A percentile compares a stretch with the other conserved stretches of the same genome.
Conservation (phyloP, 2,329 filamentous ascomycete genomes). For the Tolypocladium ovalisporum region DNA sequence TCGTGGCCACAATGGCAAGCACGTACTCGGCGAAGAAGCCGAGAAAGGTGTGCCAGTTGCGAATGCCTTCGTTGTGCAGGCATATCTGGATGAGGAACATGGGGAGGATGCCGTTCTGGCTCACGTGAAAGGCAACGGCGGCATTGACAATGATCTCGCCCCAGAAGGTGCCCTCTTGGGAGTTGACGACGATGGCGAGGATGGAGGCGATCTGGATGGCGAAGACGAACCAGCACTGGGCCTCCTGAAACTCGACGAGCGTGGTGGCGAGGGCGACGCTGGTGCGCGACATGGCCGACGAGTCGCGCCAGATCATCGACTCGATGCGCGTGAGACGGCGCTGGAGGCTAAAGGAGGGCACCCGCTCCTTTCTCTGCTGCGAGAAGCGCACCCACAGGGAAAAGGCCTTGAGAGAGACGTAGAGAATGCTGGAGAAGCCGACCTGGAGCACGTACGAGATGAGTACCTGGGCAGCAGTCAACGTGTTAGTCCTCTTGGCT, state of each 20-base stretch:
- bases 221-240: slow-evolving; percentile 28
- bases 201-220: slow-evolving; percentile 28
- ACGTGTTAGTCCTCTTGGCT: background rate
- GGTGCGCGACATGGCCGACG: slow-evolving; percentile 23
- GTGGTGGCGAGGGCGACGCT: slow-evolving; percentile 28
- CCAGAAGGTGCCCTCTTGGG: slow-evolving; percentile 27
- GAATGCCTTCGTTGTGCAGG: slow-evolving; percentile 26
- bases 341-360: slow-evolving; percentile 7
- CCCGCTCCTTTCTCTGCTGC: slow-evolving; percentile 10
- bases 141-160: slow-evolving; percentile 27
- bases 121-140: slow-evolving; percentile 25
- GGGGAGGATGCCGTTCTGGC: slow-evolving; percentile 24
- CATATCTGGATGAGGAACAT: slow-evolving; percentile 27
- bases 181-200: slow-evolving; percentile 28
- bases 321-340: slow-evolving; percentile 22
- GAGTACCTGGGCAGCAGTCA: slow-evolving; percentile 15
- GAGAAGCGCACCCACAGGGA: slow-evolving; percentile 22
- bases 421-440: slow-evolving; percentile 21
- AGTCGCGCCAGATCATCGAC: slow-evolving; percentile 25
- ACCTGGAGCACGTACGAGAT: slow-evolving; percentile 28
- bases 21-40: slow-evolving; percentile 27
- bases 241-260: slow-evolving; percentile 28
- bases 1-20: slow-evolving; percentile 24
- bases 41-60: slow-evolving; percentile 28
- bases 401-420: slow-evolving; percentile 22